Evolutionary conservation across 2,329 filamentous ascomycete genomes (phyloP).

Genomic region (Aspergillus clavatus): DNA sequence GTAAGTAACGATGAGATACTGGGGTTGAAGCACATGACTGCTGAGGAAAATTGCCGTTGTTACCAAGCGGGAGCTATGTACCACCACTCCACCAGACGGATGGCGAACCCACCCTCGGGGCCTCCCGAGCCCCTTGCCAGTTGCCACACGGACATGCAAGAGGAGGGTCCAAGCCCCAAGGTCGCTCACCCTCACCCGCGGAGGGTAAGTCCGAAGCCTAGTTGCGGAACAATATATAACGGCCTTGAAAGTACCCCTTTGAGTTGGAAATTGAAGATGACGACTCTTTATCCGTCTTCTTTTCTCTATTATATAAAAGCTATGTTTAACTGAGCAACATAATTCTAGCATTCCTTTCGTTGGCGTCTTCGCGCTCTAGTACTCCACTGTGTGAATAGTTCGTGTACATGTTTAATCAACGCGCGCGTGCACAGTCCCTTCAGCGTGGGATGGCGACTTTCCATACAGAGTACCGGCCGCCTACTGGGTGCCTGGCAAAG

Average conservation of each 20-base stretch:
- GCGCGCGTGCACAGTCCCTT: neutral
- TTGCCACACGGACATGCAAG: no score
- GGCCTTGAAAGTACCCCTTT: neutral
- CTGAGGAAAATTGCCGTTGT: no score
- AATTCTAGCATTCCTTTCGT: constrained; percentile 1
- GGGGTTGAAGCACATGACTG: no score
- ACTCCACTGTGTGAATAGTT: neutral
- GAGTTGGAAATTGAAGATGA: neutral
- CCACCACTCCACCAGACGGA: no score
- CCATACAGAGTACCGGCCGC: neutral
- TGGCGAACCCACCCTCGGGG: no score
- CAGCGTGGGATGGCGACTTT: neutral
- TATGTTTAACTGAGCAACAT: neutral
- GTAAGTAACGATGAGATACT: no score
- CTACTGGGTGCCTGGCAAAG: constrained; percentile 4
- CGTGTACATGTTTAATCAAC: no score
- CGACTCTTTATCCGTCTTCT: neutral
- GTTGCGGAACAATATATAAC: neutral
- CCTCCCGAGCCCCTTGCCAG: no score
- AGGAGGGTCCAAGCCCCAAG: no score
- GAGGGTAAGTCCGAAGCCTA: neutral
- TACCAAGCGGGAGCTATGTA: no score
- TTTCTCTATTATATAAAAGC: neutral
- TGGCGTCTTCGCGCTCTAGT: neutral
- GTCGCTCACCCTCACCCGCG: no score